These are phyloP conservation scores for Amanita exitialis DNA, from an alignment of 768 basidiomycete species.

Conservation along the genomic window DNA sequence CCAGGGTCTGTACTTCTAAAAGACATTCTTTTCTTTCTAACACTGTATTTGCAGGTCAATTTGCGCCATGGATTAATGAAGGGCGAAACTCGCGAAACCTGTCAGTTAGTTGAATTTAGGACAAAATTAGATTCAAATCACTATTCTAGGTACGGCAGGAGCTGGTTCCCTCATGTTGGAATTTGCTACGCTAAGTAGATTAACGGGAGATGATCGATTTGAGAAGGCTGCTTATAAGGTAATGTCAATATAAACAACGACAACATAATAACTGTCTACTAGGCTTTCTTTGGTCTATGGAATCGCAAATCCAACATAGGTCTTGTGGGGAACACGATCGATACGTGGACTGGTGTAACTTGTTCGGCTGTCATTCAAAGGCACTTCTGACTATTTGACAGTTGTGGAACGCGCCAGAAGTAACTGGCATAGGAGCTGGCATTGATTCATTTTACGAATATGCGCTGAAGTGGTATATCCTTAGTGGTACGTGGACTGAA, in stretches of 20 bases:
- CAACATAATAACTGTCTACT: neutral
- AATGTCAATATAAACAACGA: neutral
- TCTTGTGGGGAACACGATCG: slow-evolving; percentile 84
- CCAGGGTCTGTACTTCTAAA: slow-evolving; percentile 46
- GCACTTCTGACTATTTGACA: slow-evolving; percentile 15
- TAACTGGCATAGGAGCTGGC: slow-evolving; percentile 84
- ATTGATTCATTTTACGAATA: slow-evolving; percentile 96
- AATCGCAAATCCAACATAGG: slow-evolving; percentile 79
- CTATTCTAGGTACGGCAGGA: slow-evolving; percentile 67
- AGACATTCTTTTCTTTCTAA: slow-evolving; percentile 2
- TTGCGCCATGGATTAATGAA: slow-evolving; percentile 66
- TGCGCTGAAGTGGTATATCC: slow-evolving; percentile 84
- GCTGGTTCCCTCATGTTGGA: slow-evolving; percentile 91
- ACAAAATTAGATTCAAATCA: slow-evolving; percentile 4
- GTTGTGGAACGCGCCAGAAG: slow-evolving; percentile 71
- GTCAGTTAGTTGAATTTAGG: slow-evolving; percentile 33
- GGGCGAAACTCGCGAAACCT: slow-evolving; percentile 78
- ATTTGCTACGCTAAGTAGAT: slow-evolving; percentile 84
- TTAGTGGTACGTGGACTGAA: slow-evolving; percentile 46
- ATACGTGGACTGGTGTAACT: slow-evolving; percentile 72
- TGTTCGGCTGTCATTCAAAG: slow-evolving; percentile 8
- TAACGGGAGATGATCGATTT: slow-evolving; percentile 85
- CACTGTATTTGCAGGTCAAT: slow-evolving; percentile 49
- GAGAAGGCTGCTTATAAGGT: slow-evolving; percentile 78
- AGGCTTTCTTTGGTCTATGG: slow-evolving; percentile 91